Base-by-base conservation (phyloP, 75 land plant genomes). In the Sequoia sempervirens region DNA sequence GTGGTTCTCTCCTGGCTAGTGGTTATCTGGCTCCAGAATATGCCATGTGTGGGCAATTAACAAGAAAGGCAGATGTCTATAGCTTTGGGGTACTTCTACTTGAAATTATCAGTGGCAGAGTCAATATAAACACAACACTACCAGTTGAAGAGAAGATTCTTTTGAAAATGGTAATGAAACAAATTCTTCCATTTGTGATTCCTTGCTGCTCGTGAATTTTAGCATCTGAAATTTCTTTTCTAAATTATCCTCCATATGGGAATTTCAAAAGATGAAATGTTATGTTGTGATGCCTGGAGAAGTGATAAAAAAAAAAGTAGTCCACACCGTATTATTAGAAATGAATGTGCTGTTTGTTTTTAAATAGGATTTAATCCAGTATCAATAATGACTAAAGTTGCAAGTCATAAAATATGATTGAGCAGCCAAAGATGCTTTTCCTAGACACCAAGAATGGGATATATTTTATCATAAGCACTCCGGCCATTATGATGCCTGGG, bases 91-190 rank as follows among this genome's bases (percentile, higher is more conserved):
- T 43, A 30, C 47, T 83, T 36, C 17, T 81, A 23, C 81, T 83
- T 14, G 84, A 83, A 56, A 83, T 78, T n/a, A 23, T 83, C 17
- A 75, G 41, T 40, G 41, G 41, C 36, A 73, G 82, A 78, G 20
- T 26, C 43, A 83, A 83, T 36, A 80, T 10, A 53, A 30, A 82
- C 75, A 34, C 75, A 37, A 36, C 15, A 36, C 34, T 74, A 37
- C 75, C 75, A 74, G 75, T 6, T 34, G 75, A 74, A 15, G 36
- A 74, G 41, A 13, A 74, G 15, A 15, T 74, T 15, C 41, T 74
- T 74, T 74, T 74, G 38, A 36, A 74, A 74, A 37, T 30, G 38
- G 75, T 74, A 74, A 74, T 14, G 15, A 74, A 13, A 74, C 37
- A 17, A 15, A 0, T 20, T 37, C 34, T 37, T 32, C 75, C 4